Percentiles rank a stretch among this genome's conserved stretches.
Conservation (phyloP, 2,329 filamentous ascomycete species). For the Grosmannia huntii region DNA sequence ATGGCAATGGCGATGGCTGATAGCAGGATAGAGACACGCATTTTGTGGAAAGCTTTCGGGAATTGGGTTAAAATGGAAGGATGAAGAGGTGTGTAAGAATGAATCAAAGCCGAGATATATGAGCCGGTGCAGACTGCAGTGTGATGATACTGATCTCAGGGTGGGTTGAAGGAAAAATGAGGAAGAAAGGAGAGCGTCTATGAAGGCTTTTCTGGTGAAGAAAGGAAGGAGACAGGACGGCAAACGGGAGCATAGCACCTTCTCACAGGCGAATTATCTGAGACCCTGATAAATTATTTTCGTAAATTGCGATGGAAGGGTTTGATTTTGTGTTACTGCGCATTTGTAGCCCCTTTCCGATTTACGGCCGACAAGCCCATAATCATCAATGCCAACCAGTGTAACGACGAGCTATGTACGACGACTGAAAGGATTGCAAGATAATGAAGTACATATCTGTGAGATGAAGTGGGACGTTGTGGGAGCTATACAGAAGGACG, state of each 20-base stretch:
- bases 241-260: not conserved
- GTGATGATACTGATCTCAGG: not conserved
- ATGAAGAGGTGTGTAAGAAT: not conserved
- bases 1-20: not conserved
- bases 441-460: too few relatives aligned
- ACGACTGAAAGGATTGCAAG: too few relatives aligned
- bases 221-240: not conserved
- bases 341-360: too few relatives aligned
- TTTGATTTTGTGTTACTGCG: too few relatives aligned
- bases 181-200: not conserved
- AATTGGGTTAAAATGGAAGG: not conserved
- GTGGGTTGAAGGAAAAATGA: not conserved
- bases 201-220: not conserved
- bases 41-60: not conserved
- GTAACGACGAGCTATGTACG: too few relatives aligned
- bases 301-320: not conserved
- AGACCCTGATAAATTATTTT: not conserved
- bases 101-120: not conserved
- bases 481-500: too few relatives aligned
- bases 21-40: slow-evolving; percentile 8
- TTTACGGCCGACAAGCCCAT: too few relatives aligned
- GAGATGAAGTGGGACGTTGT: too few relatives aligned
- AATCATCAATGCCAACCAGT: too few relatives aligned
- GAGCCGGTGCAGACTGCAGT: not conserved
- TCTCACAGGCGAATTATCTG: not conserved